These are phyloP conservation scores for Dissophora ornata DNA, from an alignment of 192 early-diverging fungal genomes.

Conservation along the genomic window DNA sequence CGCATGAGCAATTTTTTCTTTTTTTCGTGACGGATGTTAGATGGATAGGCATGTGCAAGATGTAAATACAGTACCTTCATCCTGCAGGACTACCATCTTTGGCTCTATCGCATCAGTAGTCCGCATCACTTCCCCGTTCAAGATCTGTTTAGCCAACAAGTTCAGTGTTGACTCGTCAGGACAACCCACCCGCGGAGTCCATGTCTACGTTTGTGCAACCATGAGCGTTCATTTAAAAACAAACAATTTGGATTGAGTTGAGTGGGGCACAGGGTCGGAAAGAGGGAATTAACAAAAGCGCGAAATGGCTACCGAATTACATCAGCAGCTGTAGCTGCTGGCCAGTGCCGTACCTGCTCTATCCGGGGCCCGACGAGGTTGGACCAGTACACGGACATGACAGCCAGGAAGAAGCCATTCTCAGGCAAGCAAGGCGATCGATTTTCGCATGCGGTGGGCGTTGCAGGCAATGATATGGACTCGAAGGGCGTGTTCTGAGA, in stretches of 20 bases:
- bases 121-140: slow-evolving; percentile 65
- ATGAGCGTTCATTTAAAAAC: slow-evolving; percentile 24
- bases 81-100: slow-evolving; percentile 61
- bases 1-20: too few relatives aligned
- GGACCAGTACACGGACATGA: slow-evolving; percentile 65
- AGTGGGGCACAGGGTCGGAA: not conserved
- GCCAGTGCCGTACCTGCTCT: slow-evolving; percentile 48
- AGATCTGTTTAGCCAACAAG: slow-evolving; percentile 59
- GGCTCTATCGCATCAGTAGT: slow-evolving; percentile 53
- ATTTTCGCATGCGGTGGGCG: slow-evolving; percentile 43
- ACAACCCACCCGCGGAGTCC: slow-evolving; percentile 48
- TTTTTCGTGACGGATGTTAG: too few relatives aligned
- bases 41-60: not conserved
- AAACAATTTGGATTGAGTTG: slow-evolving; percentile 4
- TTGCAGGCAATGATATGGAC: slow-evolving; percentile 44
- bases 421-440: slow-evolving; percentile 55
- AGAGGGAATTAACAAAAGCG: not conserved
- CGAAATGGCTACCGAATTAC: slow-evolving; percentile 11
- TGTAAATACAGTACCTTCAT: slow-evolving; percentile 42
- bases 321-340: slow-evolving; percentile 27
- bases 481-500: slow-evolving; percentile 36
- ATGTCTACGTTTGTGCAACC: slow-evolving; percentile 41
- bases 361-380: slow-evolving; percentile 65
- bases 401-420: slow-evolving; percentile 63
- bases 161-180: slow-evolving; percentile 50